Evolutionary conservation across 116 monocot genomes (phyloP).

Genomic region (Trichopus zeylanicus): DNA sequence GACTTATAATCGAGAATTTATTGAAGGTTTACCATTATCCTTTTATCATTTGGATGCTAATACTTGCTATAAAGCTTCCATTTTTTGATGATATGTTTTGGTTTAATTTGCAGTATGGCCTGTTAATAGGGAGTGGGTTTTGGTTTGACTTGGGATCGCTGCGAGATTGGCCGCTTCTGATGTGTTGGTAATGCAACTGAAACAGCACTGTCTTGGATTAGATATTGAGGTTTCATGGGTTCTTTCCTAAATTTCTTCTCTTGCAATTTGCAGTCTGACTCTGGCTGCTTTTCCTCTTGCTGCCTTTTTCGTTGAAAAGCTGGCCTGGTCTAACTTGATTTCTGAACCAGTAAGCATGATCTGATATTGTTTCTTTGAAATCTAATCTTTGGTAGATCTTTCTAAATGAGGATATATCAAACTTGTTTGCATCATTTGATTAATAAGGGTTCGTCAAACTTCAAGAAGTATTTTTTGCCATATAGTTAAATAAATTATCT

Average conservation of each 20-base stretch:
- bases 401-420: too few species aligned
- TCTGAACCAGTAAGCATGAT: conserved; percentile 81
- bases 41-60: too few species aligned
- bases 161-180: conserved; percentile 92
- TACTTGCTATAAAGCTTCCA: too few species aligned
- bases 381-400: background rate
- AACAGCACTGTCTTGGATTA: background rate
- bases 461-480: too few species aligned
- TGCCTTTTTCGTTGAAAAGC: conserved; percentile 79
- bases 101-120: conserved; percentile 71
- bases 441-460: too few species aligned
- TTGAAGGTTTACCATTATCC: conserved; percentile 94
- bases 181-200: conserved; percentile 73
- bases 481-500: too few species aligned
- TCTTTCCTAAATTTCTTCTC: background rate
- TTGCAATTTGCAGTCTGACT: conserved; percentile 50
- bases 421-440: too few species aligned
- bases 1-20: conserved; percentile 90
- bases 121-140: conserved; percentile 87
- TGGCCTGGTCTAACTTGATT: conserved; percentile 51
- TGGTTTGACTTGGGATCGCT: conserved; percentile 91
- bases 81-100: background rate
- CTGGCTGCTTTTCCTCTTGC: conserved; percentile 65
- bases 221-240: background rate
- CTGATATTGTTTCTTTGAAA: background rate